phyloP scores from a whole-genome alignment of 148 eudicot species.

The Vaccinium vitisidaea region DNA sequence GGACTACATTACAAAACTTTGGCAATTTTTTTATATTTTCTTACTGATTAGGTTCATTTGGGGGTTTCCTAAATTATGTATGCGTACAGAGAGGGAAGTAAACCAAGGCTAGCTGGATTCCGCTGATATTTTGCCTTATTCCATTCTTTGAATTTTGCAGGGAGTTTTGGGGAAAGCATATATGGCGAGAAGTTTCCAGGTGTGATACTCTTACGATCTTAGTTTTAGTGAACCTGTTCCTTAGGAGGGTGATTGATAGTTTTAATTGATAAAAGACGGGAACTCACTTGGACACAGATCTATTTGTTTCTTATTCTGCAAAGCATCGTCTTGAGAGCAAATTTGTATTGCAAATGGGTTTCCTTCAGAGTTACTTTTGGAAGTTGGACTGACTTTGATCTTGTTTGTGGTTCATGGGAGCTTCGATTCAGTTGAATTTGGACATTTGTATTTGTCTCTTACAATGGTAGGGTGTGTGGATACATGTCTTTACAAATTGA shows the following conservation, averaged over 20 bases:
- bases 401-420: no score
- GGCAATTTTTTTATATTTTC: neutral
- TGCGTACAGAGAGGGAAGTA: neutral
- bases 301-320: slow-evolving; percentile 20
- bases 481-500: no score
- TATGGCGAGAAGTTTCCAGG: slow-evolving; percentile 92
- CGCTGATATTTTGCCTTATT: neutral
- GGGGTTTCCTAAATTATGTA: neutral
- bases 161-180: slow-evolving; percentile 89
- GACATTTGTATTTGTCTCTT: no score
- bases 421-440: no score
- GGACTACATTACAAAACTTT: neutral
- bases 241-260: neutral
- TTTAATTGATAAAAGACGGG: neutral
- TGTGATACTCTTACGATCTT: slow-evolving; percentile 22
- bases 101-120: slow-evolving; percentile 8
- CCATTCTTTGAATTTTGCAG: slow-evolving; percentile 38
- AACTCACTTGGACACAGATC: neutral
- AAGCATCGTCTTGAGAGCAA: no score
- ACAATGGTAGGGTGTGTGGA: no score
- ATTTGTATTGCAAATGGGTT: no score
- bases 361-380: no score
- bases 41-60: neutral
- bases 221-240: neutral
- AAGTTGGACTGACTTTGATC: no score